Evolutionary conservation across 345 rosid species (phyloP), one percentile per base, ranked within the genome.

Genomic region (Citropsis articulata): DNA sequence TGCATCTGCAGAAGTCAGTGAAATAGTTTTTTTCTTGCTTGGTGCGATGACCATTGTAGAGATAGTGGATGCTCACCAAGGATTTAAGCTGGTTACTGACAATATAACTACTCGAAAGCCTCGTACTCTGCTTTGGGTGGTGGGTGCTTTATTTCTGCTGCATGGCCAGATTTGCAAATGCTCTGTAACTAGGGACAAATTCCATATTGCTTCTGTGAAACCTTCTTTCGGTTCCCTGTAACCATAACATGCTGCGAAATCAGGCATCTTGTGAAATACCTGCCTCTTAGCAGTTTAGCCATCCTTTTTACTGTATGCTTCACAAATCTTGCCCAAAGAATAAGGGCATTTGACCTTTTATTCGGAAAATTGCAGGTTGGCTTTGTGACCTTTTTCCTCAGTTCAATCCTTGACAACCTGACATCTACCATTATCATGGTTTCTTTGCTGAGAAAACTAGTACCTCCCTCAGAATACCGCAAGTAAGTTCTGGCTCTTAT

Each of bases 21-120:
- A 94, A 79, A 94, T 96, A 75, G 99, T 96, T 2, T 94, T 96
- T 78, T 96, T 96, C 91, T 80, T 96, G 85, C 97, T 96, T 14
- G 99, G 99, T 16, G 99, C 99, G 28, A 96, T 96, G 99, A 96
- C 99, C 61, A 96, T 96, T 33, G 98, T 93, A 53, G 98, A 95
- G 90, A 93, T 95, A 71, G 94, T 96, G 69, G 99, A 96, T 84
- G 98, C 99, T 71, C 99, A 96, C 86, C 99, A 96, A 91, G 99
- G 99, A 73, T 96, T 96, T 89, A 96, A 96, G 88, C 87, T 96
- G 61, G 98, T 96, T 77, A 96, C 98, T 30, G 98, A 96, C 85
- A 92, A 89, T 85, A 96, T 96, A 77, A 96, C 97, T 56, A 90
- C 99, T 85, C 89, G 98, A 84, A 92, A 92, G 77, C 98, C 97